Evolutionary conservation across 495 filamentous ascomycete species (phyloP).

Genomic region (Umbilicaria muhlenbergii): DNA sequence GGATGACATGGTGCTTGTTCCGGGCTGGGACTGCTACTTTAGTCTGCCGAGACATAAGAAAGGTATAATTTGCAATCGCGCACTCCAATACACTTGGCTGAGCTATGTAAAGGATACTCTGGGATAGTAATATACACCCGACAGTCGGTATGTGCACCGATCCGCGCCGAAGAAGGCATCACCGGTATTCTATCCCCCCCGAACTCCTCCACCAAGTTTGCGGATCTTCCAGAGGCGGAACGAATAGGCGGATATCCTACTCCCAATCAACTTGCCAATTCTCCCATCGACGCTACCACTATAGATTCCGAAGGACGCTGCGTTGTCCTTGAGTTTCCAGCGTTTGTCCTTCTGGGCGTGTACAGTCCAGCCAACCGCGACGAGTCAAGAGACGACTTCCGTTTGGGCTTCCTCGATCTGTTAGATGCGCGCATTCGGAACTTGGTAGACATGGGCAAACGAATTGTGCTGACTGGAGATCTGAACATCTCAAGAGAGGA

Average conservation of each 20-base stretch:
- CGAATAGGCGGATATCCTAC: conserved; percentile 87
- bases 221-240: conserved; percentile 59
- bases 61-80: conserved; percentile 31
- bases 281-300: conserved; percentile 45
- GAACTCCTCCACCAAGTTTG: conserved; percentile 56
- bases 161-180: conserved; percentile 86
- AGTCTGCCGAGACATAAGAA: conserved; percentile 88
- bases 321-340: conserved; percentile 86
- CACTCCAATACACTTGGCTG: conserved; percentile 2
- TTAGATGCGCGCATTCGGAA: conserved; percentile 76
- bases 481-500: conserved; percentile 71
- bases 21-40: conserved; percentile 95
- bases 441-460: conserved; percentile 62
- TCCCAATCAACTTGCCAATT: conserved; percentile 41
- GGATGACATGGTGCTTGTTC: conserved; percentile 92
- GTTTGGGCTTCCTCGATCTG: conserved; percentile 61
- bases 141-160: conserved; percentile 73
- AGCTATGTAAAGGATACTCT: conserved; percentile 57
- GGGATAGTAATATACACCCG: conserved; percentile 91
- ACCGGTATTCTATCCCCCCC: conserved; percentile 68
- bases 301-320: conserved; percentile 89
- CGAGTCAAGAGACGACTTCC: conserved; percentile 69
- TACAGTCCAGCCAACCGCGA: conserved; percentile 85
- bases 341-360: conserved; percentile 80
- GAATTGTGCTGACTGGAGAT: conserved; percentile 74